Evolutionary conservation across 495 filamentous ascomycete species (phyloP).

Genomic region (Penicillium alfredii): DNA sequence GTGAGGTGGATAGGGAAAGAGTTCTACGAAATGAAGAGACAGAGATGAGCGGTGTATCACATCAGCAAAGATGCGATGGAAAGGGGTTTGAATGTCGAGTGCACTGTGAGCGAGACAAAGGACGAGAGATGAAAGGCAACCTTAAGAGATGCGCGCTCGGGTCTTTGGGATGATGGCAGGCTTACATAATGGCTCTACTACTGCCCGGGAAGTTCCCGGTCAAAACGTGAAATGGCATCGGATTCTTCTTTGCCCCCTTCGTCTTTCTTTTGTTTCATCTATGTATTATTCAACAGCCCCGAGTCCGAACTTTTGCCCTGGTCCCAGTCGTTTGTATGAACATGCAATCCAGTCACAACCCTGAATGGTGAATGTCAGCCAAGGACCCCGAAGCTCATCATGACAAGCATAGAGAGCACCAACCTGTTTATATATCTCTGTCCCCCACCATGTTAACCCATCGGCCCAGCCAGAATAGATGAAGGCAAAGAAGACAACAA

Average conservation of each 20-base stretch:
- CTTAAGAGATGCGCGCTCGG: too few species aligned
- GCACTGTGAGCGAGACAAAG: neutral
- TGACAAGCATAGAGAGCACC: neutral
- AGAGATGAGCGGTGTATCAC: too few species aligned
- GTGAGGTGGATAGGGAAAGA: slow-evolving; percentile 1
- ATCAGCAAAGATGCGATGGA: too few species aligned
- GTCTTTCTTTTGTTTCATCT: neutral
- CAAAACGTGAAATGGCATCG: too few species aligned
- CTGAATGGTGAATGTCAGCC: too few species aligned
- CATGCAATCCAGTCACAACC: slow-evolving; percentile 29
- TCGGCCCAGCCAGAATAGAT: slow-evolving; percentile 24
- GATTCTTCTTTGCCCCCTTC: too few species aligned
- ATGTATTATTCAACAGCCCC: slow-evolving; percentile 5
- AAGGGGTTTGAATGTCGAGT: neutral
- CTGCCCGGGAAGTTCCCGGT: too few species aligned
- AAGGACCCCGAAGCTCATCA: neutral
- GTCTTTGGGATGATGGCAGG: too few species aligned
- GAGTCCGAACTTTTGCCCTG: slow-evolving; percentile 23
- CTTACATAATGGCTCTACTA: too few species aligned
- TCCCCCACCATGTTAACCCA: slow-evolving; percentile 27
- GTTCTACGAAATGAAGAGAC: slow-evolving; percentile 4
- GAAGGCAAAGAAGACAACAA: slow-evolving; percentile 72
- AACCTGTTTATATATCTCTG: slow-evolving; percentile 27
- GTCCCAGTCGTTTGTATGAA: slow-evolving; percentile 19
- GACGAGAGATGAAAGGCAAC: too few species aligned